These are phyloP conservation scores for Colletotrichum lentis DNA, from an alignment of 2,329 filamentous ascomycete genomes.

Conservation along the genomic window DNA sequence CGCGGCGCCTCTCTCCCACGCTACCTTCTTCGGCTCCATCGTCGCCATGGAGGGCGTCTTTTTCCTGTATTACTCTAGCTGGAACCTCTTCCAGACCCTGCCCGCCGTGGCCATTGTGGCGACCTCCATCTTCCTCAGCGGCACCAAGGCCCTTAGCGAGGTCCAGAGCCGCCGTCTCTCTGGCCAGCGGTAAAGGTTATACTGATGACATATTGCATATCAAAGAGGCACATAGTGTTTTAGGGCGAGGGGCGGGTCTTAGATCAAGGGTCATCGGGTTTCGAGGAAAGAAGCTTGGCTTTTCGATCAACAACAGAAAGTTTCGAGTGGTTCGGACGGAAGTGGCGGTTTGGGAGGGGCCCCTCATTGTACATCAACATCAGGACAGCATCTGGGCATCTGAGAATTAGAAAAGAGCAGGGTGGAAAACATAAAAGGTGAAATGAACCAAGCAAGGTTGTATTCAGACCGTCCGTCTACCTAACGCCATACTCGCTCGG, in stretches of 20 bases:
- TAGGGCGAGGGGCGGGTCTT: not conserved
- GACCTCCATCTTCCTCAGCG: conserved; percentile 80
- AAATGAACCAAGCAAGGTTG: conserved; percentile 16
- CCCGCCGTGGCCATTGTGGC: conserved; percentile 75
- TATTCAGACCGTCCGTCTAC: conserved; percentile 5
- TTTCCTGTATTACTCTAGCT: conserved; percentile 90
- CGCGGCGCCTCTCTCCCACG: conserved; percentile 81
- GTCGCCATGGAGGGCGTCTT: conserved; percentile 89
- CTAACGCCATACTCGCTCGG: conserved; percentile 25
- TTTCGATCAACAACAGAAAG: not conserved
- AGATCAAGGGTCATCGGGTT: not conserved
- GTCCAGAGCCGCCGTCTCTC: conserved; percentile 88
- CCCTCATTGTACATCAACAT: conserved; percentile 35
- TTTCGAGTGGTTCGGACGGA: not conserved
- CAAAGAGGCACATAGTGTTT: not conserved
- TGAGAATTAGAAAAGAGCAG: conserved; percentile 31
- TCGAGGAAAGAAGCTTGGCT: not conserved
- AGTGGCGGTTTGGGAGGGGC: not conserved
- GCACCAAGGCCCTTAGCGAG: conserved; percentile 88
- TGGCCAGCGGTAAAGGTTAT: conserved; percentile 63
- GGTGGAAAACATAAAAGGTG: conserved; percentile 9
- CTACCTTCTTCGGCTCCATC: conserved; percentile 86
- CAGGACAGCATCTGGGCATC: conserved; percentile 34
- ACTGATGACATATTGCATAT: not conserved
- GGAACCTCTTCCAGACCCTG: conserved; percentile 91